Percentiles rank a stretch among this genome's conserved stretches.
These are phyloP conservation scores for Tulasnella sp. DNA, from an alignment of 768 basidiomycete species.

Conservation along the genomic window DNA sequence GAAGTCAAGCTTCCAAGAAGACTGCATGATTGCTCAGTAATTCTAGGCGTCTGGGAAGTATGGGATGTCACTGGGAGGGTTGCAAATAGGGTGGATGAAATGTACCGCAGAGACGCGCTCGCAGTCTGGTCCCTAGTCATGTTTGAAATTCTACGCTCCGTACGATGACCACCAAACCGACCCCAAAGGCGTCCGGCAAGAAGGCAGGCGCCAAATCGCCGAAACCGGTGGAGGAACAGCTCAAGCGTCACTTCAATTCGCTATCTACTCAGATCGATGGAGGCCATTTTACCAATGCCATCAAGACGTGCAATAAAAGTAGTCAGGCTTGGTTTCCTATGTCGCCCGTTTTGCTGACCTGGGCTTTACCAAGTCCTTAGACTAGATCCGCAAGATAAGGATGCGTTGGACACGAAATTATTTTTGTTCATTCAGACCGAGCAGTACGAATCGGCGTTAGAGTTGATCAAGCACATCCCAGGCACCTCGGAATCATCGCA, in stretches of 20 bases:
- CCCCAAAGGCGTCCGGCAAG: background rate
- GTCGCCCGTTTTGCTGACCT: too few species aligned
- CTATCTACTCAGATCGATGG: slow-evolving; percentile 81
- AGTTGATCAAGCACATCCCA: slow-evolving; percentile 35
- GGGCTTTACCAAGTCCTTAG: slow-evolving; percentile 45
- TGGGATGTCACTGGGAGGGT: background rate
- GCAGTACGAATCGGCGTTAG: slow-evolving; percentile 57
- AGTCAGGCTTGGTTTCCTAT: slow-evolving; percentile 27
- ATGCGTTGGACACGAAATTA: slow-evolving; percentile 73
- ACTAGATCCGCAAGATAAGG: slow-evolving; percentile 50
- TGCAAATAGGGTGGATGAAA: background rate
- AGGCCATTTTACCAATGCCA: slow-evolving; percentile 72
- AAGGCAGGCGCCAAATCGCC: slow-evolving; percentile 18
- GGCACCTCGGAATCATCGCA: slow-evolving; percentile 17
- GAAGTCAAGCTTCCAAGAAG: too few species aligned
- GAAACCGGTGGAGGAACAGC: slow-evolving; percentile 26
- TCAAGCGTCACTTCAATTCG: slow-evolving; percentile 59
- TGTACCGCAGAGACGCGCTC: background rate
- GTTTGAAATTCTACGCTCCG: background rate
- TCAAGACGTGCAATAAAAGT: slow-evolving; percentile 92
- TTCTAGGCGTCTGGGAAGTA: background rate
- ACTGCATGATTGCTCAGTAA: background rate
- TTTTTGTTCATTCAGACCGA: slow-evolving; percentile 81
- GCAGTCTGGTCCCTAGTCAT: background rate
- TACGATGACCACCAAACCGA: background rate